Evolutionary conservation across 495 filamentous ascomycete species (phyloP).

Genomic region (Tirmania nivea): DNA sequence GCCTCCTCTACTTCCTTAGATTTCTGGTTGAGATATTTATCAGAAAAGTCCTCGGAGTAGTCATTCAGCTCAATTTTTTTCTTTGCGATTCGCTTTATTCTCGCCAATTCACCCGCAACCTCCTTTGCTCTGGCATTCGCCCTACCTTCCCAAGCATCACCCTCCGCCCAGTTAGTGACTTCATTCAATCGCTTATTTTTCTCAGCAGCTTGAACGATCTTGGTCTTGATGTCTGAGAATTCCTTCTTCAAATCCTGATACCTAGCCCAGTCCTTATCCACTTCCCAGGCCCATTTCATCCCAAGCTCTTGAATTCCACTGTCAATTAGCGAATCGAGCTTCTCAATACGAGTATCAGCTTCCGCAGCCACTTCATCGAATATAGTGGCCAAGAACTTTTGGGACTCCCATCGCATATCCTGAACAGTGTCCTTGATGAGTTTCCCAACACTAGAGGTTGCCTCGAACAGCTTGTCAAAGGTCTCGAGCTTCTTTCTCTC

Average conservation of each 20-base stretch:
- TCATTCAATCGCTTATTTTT: constrained; percentile 48
- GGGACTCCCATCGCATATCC: constrained; percentile 55
- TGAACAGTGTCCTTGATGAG: constrained; percentile 63
- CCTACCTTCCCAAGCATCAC: constrained; percentile 39
- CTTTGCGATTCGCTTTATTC: constrained; percentile 62
- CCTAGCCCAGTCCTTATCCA: constrained; percentile 88
- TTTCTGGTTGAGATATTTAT: constrained; percentile 18
- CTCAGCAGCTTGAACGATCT: constrained; percentile 48
- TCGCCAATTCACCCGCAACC: constrained; percentile 58
- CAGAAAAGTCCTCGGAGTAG: constrained; percentile 49
- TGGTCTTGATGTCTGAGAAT: constrained; percentile 66
- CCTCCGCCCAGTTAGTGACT: constrained; percentile 42
- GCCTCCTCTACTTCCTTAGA: constrained; percentile 1
- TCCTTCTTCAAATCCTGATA: constrained; percentile 69
- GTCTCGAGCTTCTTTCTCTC: constrained; percentile 25
- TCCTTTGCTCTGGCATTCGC: constrained; percentile 64
- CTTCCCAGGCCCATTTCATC: constrained; percentile 83
- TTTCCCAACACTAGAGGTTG: constrained; percentile 52
- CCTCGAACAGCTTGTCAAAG: constrained; percentile 38
- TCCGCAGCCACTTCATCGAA: constrained; percentile 46
- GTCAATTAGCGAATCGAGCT: constrained; percentile 67
- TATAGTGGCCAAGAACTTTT: constrained; percentile 48
- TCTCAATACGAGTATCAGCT: constrained; percentile 57
- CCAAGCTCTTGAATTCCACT: constrained; percentile 86
- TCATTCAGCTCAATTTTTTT: constrained; percentile 73